phyloP scores from a whole-genome alignment of 306 rosid genomes.

The Rosa multiflora region DNA sequence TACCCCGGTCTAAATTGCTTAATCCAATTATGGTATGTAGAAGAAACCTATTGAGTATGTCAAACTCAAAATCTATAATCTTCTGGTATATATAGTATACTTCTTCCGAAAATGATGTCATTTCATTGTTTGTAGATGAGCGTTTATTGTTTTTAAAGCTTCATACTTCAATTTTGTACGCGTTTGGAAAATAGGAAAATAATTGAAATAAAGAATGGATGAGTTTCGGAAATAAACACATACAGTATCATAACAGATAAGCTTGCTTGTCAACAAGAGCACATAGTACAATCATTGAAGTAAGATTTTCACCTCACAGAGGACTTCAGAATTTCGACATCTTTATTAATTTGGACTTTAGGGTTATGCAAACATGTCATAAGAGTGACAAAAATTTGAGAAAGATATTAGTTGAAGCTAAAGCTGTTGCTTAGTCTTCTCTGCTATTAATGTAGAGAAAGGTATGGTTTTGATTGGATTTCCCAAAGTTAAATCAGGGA shows the following conservation, averaged over 20 bases:
- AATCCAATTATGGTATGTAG: neutral
- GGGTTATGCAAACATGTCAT: conserved; percentile 19
- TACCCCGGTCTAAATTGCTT: conserved; percentile 6
- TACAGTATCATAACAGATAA: neutral
- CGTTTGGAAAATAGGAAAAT: too few species aligned
- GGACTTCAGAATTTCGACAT: neutral
- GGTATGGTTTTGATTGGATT: conserved; percentile 50
- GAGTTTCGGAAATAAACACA: neutral
- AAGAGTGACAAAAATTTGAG: conserved; percentile 28
- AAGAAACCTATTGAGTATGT: too few species aligned
- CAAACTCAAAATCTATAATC: neutral
- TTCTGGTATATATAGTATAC: neutral
- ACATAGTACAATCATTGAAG: neutral
- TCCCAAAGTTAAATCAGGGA: conserved; percentile 38
- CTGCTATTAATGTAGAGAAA: conserved; percentile 30
- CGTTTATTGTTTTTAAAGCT: too few species aligned
- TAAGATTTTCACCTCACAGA: neutral
- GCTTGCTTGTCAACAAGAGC: neutral
- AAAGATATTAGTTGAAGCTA: conserved; percentile 33
- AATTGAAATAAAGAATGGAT: neutral
- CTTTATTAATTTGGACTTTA: neutral
- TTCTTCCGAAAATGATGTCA: neutral
- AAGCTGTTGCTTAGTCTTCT: conserved; percentile 42
- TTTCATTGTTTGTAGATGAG: too few species aligned
- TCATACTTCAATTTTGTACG: too few species aligned